Conservation (phyloP, 345 rosid species). For the Cardamine occulta region DNA sequence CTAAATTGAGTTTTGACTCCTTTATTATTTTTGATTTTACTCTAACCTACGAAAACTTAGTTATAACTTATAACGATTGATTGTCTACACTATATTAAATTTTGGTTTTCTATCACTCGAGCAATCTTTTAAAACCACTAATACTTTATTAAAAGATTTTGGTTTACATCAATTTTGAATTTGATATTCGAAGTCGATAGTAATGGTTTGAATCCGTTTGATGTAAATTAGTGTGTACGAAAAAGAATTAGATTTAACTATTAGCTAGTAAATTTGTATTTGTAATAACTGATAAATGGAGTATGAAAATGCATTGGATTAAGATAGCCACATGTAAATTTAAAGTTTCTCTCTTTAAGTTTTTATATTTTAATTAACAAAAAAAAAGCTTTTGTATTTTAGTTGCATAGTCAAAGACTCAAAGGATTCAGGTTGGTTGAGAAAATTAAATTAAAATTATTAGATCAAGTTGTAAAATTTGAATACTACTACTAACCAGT, state of each 20-base stretch:
- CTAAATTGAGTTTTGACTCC: neutral
- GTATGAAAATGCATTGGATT: no score
- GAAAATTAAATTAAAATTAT: neutral
- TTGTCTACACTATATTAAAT: neutral
- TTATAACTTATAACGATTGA: neutral
- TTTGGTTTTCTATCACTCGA: neutral
- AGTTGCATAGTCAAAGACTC: no score
- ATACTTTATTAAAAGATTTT: neutral
- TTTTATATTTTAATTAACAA: neutral
- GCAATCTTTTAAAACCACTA: neutral
- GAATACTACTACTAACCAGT: neutral
- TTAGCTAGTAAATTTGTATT: no score
- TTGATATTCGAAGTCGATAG: neutral
- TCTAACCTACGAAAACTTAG: neutral
- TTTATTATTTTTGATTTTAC: neutral
- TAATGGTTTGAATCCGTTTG: neutral
- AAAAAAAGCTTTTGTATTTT: no score
- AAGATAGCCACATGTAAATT: neutral
- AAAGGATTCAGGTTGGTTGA: neutral
- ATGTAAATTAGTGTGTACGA: neutral
- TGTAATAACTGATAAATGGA: no score
- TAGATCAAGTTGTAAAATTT: constrained; percentile 19
- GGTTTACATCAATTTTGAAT: neutral
- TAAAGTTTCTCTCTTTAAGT: neutral
- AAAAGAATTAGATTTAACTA: neutral